These are phyloP conservation scores for Heterobasidion occidentale DNA, from an alignment of 1,284 basidiomycete genomes.

Conservation along the genomic window DNA sequence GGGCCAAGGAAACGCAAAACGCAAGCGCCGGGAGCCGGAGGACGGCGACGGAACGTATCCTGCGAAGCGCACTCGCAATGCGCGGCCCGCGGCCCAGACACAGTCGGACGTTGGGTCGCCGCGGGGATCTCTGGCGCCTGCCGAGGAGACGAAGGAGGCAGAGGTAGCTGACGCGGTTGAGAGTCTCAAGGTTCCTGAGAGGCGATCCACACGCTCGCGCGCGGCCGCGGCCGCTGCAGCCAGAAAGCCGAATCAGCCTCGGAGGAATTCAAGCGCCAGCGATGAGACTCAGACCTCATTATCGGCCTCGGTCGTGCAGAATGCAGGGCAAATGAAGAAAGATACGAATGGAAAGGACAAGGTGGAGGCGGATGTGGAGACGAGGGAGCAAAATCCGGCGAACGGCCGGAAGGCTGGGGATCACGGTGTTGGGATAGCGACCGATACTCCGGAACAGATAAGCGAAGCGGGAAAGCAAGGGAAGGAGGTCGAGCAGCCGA, in stretches of 20 bases:
- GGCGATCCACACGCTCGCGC: slow-evolving; percentile 20
- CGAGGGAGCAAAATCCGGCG: background rate
- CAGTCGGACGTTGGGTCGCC: slow-evolving; percentile 11
- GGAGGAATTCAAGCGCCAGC: slow-evolving; percentile 23
- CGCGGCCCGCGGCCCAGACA: slow-evolving; percentile 22
- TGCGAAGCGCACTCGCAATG: slow-evolving; percentile 54
- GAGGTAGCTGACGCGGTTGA: slow-evolving; percentile 16
- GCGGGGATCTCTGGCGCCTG: slow-evolving; percentile 7
- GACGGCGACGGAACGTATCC: slow-evolving; percentile 63
- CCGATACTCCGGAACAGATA: background rate
- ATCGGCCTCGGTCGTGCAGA: slow-evolving; percentile 19
- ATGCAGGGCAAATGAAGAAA: slow-evolving; percentile 9
- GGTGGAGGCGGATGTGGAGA: background rate
- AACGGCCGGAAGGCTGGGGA: background rate
- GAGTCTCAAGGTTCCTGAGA: slow-evolving; percentile 16
- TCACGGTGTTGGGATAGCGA: background rate
- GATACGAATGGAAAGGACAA: background rate
- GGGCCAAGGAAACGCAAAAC: slow-evolving; percentile 30
- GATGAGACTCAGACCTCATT: slow-evolving; percentile 23
- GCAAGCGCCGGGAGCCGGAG: slow-evolving; percentile 52
- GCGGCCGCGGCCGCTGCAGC: slow-evolving; percentile 11
- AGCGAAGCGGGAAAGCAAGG: background rate
- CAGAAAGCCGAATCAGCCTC: slow-evolving; percentile 8
- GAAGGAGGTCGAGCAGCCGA: too few species aligned
- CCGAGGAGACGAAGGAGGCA: slow-evolving; percentile 13